Base-by-base conservation (phyloP, 179 eudicot genomes). In the Heliamphora pulchella region DNA sequence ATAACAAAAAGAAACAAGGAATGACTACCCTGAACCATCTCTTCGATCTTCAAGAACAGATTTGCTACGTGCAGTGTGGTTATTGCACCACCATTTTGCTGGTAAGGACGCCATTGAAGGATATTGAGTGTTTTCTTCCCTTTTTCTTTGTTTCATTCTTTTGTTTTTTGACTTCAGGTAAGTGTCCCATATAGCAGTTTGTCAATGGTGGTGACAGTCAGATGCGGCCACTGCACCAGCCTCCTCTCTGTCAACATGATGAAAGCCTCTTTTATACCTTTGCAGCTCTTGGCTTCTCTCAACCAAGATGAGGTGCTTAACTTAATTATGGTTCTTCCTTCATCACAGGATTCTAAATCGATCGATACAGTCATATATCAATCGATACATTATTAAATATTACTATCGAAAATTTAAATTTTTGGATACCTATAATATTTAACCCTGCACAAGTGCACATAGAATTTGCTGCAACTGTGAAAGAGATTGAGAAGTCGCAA, bases 161-260 rank as follows among this genome's bases (percentile, higher is more conserved):
- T 55, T 8, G 63, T 8, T 54, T 68, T 50, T 4, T 14, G 6
- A 46, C 1, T 61, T 80, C 83, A 92, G 97, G 96, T 93, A 55
- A 91, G 87, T 81, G 97, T 93, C 62, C 97, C 97, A 39, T 79
- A 59, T 68, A 85, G 77, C 75, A 90, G 91, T 87, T 82, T 93
- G 85, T 79, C 96, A 57, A 91, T 80, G 91, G 92, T 89, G 80
- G 94, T 90, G 57, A 88, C 93, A 58, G 96, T 93, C 9, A 87
- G 87, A 81, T 93, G 97, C 82, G 96, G 96, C 17, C 93, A 89
- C 76, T 93, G 97, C 88, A 81, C 77, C 66, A 82, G 83, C 78
- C 92, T 93, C 74, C 89, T 93, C 78, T 88, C 96, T 3, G 95
- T 91, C 70, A 88, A 91, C 88, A 92, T 92, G 97, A 74, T 84